A percentile compares a stretch with the other conserved stretches of the same genome.
phyloP scores from a whole-genome alignment of 2,329 filamentous ascomycete species.

The Talaromyces sp. region DNA sequence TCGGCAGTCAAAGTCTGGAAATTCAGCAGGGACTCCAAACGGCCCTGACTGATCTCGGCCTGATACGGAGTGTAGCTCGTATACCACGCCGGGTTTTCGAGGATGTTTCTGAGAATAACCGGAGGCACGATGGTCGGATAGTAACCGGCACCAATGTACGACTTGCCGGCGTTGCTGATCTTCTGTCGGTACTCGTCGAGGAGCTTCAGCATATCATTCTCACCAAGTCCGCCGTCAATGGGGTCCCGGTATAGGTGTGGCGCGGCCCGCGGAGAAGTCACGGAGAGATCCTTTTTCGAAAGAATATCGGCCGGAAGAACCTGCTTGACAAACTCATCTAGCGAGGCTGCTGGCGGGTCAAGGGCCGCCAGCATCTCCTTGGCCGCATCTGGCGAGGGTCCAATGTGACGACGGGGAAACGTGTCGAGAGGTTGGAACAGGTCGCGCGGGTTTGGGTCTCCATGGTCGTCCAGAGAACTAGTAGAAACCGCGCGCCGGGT shows the following conservation, averaged over 20 bases:
- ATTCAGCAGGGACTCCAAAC: constrained; percentile 87
- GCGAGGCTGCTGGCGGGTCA: constrained; percentile 64
- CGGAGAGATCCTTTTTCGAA: constrained; percentile 59
- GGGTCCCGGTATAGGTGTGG: constrained; percentile 34
- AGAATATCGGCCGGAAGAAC: constrained; percentile 79
- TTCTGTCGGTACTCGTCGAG: constrained; percentile 42
- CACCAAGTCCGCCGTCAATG: constrained; percentile 43
- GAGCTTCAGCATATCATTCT: constrained; percentile 39
- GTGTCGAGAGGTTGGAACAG: constrained; percentile 49
- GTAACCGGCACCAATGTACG: constrained; percentile 84
- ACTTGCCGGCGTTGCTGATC: constrained; percentile 58
- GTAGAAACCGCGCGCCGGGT: constrained; percentile 62
- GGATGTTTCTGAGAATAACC: constrained; percentile 86
- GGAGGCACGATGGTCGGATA: constrained; percentile 80
- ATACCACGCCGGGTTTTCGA: constrained; percentile 95
- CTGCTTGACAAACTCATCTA: constrained; percentile 81
- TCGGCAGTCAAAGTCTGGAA: constrained; percentile 92
- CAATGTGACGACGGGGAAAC: constrained; percentile 82
- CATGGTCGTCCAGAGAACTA: constrained; percentile 88
- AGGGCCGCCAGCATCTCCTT: constrained; percentile 75
- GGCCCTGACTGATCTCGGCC: constrained; percentile 92
- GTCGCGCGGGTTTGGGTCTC: constrained; percentile 33
- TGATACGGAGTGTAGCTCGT: constrained; percentile 98
- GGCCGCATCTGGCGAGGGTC: constrained; percentile 66
- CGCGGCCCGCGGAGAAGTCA: constrained; percentile 46